Conservation (phyloP, 495 filamentous ascomycete species). For the Penicillium steckii region DNA sequence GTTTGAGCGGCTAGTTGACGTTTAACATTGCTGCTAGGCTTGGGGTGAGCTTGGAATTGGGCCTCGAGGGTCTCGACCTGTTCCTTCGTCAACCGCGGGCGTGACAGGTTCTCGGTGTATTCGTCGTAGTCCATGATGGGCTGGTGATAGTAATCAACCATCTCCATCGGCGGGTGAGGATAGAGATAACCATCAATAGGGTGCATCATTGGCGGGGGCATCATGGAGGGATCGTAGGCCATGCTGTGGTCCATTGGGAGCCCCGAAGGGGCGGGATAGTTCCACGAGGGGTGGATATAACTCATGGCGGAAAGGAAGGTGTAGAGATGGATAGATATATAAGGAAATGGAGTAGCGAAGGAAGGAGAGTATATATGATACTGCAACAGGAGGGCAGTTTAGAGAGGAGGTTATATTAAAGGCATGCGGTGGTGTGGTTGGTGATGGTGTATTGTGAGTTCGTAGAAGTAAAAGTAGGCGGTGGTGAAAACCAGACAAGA, state of each 20-base stretch:
- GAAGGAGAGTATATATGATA: conserved; percentile 4
- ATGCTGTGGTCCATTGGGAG: conserved; percentile 42
- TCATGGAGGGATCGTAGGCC: conserved; percentile 40
- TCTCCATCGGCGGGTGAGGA: conserved; percentile 42
- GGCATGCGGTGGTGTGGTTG: conserved; percentile 16
- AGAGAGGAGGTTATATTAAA: conserved; percentile 22
- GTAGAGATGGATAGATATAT: conserved; percentile 5
- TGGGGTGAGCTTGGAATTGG: conserved; percentile 72
- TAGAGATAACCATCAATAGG: conserved; percentile 46
- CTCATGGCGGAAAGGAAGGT: conserved; percentile 33
- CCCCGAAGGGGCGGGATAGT: conserved; percentile 35
- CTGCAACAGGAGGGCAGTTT: conserved; percentile 11
- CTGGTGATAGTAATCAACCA: conserved; percentile 49
- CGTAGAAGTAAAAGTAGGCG: conserved; percentile 22
- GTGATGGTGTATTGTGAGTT: conserved; percentile 9
- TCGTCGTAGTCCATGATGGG: conserved; percentile 52
- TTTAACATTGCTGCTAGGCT: conserved; percentile 75
- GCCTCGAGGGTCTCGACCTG: conserved; percentile 75
- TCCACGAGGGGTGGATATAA: conserved; percentile 46
- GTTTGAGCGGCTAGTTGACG: conserved; percentile 70
- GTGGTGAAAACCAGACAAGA: neutral
- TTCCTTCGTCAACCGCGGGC: conserved; percentile 74
- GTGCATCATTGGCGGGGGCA: conserved; percentile 43
- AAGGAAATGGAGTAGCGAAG: neutral
- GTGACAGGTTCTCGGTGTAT: conserved; percentile 51